Percentiles rank a stretch among this genome's conserved stretches.
Conservation (phyloP, 2,329 filamentous ascomycete species). For the Cryphonectria carpinicola region DNA sequence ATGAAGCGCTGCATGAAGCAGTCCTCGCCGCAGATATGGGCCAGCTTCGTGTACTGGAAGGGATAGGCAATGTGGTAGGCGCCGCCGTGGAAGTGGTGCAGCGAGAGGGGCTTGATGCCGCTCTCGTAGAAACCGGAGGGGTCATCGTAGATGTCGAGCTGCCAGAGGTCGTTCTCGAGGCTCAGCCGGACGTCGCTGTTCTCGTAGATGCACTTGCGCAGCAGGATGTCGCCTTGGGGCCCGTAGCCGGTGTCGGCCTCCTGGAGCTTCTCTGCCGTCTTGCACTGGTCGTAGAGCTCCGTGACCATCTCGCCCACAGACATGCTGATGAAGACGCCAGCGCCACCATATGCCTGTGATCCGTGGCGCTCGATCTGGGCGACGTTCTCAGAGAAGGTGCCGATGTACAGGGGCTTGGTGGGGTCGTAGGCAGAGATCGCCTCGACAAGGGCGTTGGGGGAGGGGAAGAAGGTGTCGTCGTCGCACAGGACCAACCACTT, state of each 20-base stretch:
- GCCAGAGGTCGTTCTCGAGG: conserved; percentile 60
- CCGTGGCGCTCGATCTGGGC: conserved; percentile 64
- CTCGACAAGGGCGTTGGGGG: conserved; percentile 57
- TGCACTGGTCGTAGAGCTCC: conserved; percentile 40
- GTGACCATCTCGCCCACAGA: conserved; percentile 42
- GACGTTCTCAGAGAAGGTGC: conserved; percentile 64
- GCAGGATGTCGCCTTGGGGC: conserved; percentile 63
- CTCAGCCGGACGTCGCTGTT: conserved; percentile 63
- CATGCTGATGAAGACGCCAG: conserved; percentile 64
- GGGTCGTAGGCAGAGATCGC: conserved; percentile 58
- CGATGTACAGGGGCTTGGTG: conserved; percentile 59
- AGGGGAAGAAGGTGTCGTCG: conserved; percentile 68
- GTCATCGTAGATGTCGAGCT: conserved; percentile 64
- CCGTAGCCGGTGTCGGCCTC: conserved; percentile 63
- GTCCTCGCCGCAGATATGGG: conserved; percentile 63
- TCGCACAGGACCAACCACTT: conserved; percentile 67
- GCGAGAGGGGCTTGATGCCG: conserved; percentile 61
- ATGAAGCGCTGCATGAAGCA: conserved; percentile 63
- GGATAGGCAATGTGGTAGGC: conserved; percentile 60
- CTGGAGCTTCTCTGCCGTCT: conserved; percentile 53
- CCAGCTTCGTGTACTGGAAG: conserved; percentile 59
- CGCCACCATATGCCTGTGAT: conserved; percentile 66
- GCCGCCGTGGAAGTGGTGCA: conserved; percentile 68
- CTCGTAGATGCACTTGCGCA: conserved; percentile 67
- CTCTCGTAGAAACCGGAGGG: conserved; percentile 68